Percentiles rank a stretch among this genome's conserved stretches.
Evolutionary conservation across 768 basidiomycete genomes (phyloP).

Genomic region (Leccinum ochraceum): DNA sequence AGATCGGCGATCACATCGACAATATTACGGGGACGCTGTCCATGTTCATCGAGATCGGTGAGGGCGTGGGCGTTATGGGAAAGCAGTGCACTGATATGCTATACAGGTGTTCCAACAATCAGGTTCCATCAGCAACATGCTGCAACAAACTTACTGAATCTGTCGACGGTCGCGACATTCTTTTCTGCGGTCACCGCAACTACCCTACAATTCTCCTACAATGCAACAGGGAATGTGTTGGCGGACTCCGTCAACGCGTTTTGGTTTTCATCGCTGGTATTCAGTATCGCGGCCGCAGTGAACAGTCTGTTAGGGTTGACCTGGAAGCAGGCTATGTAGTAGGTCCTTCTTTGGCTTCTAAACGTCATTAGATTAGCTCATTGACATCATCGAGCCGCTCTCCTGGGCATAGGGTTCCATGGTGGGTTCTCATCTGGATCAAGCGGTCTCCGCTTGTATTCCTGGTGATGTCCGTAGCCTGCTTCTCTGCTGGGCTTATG

Average conservation of each 20-base stretch:
- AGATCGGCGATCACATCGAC: conserved; percentile 56
- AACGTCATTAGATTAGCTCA: conserved; percentile 10
- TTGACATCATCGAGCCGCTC: conserved; percentile 43
- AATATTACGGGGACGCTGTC: conserved; percentile 50
- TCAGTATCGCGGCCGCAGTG: conserved; percentile 55
- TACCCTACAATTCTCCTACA: conserved; percentile 49
- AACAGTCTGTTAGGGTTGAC: conserved; percentile 53
- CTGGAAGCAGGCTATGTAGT: conserved; percentile 62
- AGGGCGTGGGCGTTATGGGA: conserved; percentile 23
- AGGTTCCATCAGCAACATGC: conserved; percentile 55
- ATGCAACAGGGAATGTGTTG: conserved; percentile 34
- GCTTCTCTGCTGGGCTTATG: conserved; percentile 77
- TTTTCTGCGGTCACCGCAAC: conserved; percentile 56
- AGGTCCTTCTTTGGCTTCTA: conserved; percentile 26
- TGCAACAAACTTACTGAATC: conserved; percentile 48
- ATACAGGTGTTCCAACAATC: conserved; percentile 53
- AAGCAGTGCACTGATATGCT: conserved; percentile 31
- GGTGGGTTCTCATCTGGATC: conserved; percentile 78
- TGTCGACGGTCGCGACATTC: conserved; percentile 56
- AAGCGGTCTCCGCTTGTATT: conserved; percentile 82
- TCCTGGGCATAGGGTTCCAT: conserved; percentile 54
- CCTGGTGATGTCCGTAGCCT: conserved; percentile 80
- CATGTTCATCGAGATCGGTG: conserved; percentile 56
- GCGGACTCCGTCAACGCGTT: conserved; percentile 49
- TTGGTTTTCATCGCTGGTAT: conserved; percentile 57